Base-by-base conservation (phyloP, 2,329 filamentous ascomycete species). In the Pseudogymnoascus sp. region DNA sequence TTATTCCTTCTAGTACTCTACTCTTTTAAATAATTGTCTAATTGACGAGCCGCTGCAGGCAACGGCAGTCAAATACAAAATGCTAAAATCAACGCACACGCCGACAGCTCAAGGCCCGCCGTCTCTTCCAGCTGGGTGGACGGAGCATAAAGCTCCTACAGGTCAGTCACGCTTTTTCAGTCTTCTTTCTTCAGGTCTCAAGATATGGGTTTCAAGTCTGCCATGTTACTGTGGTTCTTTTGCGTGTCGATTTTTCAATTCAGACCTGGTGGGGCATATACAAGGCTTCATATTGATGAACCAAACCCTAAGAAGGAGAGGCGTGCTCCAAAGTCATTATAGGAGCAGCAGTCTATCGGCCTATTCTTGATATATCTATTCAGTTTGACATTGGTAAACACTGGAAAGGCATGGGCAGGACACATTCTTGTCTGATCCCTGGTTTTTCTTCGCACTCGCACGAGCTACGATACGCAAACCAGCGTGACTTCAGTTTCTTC, bases 81-180 rank as follows among this genome's bases (percentile, higher is more conserved):
- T 91, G 88, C 78, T 93, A 58, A 91, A 86, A 72, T 90, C 88
- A 19, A 92, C 90, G n/a, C 86, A 92, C 75, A 85, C 83, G 64
- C 80, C 85, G 22, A 81, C 82, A 8, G 69, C 61, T 14, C 58
- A 65, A n/a, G 60, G 65, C 22, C 67, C 62, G 11, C 79, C 84
- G 52, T 84, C 89, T 36, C 79, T 97, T 0, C 88, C 87, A 28
- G 80, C 87, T 45, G 92, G 91, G 66, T 97, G 92, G 92, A 91
- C 89, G n/a, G 90, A 96, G 75, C 92, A 97, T 77, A 92, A 87
- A 75, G 91, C 92, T 60, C 92, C 92, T 5, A 88, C 88, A 60
- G 85, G 85, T 84, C 75, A 62, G 75, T 72, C 64, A 25, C n/a
- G 38, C 8, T 60, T 60, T 41, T 30, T 60, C 58, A 19, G 19